phyloP scores from a whole-genome alignment of 805 yeast species.

The Saccharomyces kudriavzevii region DNA sequence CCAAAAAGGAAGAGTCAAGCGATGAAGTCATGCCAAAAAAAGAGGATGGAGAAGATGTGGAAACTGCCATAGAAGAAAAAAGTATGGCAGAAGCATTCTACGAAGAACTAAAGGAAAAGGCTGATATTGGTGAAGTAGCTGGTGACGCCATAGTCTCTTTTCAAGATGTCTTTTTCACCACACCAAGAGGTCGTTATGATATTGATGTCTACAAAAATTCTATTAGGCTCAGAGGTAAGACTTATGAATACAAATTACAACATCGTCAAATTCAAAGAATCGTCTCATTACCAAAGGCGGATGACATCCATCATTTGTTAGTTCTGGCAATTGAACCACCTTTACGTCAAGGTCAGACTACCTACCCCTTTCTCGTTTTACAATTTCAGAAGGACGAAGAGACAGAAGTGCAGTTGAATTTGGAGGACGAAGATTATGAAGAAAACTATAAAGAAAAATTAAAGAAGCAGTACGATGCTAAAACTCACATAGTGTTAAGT shows the following conservation, averaged over 20 bases:
- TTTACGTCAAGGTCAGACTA: slow-evolving; percentile 93
- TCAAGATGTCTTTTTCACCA: slow-evolving; percentile 80
- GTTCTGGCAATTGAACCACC: slow-evolving; percentile 95
- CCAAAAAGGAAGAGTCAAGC: slow-evolving; percentile 25
- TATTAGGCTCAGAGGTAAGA: slow-evolving; percentile 89
- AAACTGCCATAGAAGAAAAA: slow-evolving; percentile 27
- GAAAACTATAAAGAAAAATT: slow-evolving; percentile 65
- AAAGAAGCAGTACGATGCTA: slow-evolving; percentile 68
- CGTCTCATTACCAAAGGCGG: slow-evolving; percentile 88
- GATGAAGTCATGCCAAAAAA: slow-evolving; percentile 4
- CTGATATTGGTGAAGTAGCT: slow-evolving; percentile 87
- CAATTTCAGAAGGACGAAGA: slow-evolving; percentile 89
- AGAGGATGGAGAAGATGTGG: slow-evolving; percentile 10
- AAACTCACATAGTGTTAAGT: slow-evolving; percentile 77
- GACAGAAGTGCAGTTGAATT: slow-evolving; percentile 78
- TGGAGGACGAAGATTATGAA: slow-evolving; percentile 75
- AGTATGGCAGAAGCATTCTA: slow-evolving; percentile 79
- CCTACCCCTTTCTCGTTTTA: slow-evolving; percentile 84
- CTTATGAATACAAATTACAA: slow-evolving; percentile 93
- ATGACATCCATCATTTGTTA: slow-evolving; percentile 81
- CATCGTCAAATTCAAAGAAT: slow-evolving; percentile 84
- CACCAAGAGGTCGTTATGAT: slow-evolving; percentile 98
- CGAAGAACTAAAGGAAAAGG: slow-evolving; percentile 84
- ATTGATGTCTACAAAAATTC: slow-evolving; percentile 86
- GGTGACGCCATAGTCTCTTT: slow-evolving; percentile 94